Evolutionary conservation across 495 filamentous ascomycete species (phyloP).

Genomic region (Gamarada debralockiae): DNA sequence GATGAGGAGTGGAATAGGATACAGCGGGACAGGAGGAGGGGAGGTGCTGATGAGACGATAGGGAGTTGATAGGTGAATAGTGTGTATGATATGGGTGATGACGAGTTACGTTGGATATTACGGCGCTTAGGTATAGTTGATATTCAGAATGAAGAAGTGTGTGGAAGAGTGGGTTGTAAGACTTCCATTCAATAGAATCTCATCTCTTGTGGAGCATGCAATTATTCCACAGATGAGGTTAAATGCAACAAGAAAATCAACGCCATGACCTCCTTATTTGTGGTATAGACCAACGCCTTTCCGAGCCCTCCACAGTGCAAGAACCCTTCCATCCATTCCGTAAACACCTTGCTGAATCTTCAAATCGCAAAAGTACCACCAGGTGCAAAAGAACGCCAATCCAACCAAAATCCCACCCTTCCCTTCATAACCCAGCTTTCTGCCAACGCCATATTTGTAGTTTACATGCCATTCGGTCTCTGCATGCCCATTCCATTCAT

Average conservation of each 20-base stretch:
- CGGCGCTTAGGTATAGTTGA: too few species aligned
- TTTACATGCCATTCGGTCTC: conserved; percentile 1
- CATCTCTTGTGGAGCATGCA: not conserved
- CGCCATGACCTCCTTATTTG: too few species aligned
- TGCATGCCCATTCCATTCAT: conserved; percentile 25
- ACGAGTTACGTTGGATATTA: too few species aligned
- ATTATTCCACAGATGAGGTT: not conserved
- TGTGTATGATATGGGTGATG: not conserved
- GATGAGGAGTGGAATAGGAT: conserved; percentile 59
- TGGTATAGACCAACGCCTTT: not conserved
- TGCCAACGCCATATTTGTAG: not conserved
- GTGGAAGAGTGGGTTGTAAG: not conserved
- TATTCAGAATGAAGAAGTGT: not conserved
- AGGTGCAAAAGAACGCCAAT: not conserved
- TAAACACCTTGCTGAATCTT: not conserved
- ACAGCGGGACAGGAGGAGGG: conserved; percentile 39
- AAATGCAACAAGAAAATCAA: not conserved
- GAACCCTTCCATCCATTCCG: not conserved
- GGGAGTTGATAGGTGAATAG: not conserved
- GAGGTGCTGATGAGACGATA: not conserved
- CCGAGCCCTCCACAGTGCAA: not conserved
- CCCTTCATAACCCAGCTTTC: too few species aligned
- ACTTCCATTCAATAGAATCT: not conserved
- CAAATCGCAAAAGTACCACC: not conserved
- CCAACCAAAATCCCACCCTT: not conserved